Conservation (phyloP, 1,284 basidiomycete genomes). For the Exobasidium cylindrosporum region DNA sequence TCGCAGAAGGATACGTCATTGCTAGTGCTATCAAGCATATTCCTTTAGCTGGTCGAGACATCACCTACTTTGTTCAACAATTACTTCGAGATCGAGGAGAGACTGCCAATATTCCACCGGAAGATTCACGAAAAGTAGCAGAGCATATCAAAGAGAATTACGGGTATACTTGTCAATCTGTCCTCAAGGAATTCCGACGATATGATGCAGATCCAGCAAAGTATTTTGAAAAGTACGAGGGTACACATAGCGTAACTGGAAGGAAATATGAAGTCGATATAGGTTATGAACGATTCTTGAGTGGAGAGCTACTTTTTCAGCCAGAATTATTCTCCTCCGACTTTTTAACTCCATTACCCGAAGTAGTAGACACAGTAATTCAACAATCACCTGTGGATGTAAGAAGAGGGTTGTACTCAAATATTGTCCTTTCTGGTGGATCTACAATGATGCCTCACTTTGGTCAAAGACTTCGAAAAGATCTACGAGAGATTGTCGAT, state of each 20-base stretch:
- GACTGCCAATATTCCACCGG: conserved; percentile 83
- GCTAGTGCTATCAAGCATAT: conserved; percentile 99
- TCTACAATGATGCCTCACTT: conserved; percentile 98
- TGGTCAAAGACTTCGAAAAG: conserved; percentile 88
- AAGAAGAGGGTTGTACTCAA: conserved; percentile 89
- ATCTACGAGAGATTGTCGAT: conserved; percentile 90
- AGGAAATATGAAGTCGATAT: conserved; percentile 87
- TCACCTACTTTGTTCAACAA: conserved; percentile 94
- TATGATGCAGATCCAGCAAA: conserved; percentile 96
- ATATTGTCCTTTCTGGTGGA: conserved; percentile 91
- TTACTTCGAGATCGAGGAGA: conserved; percentile 93
- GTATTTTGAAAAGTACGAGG: conserved; percentile 90
- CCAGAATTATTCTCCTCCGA: conserved; percentile 98
- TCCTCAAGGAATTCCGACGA: conserved; percentile 97
- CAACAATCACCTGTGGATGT: conserved; percentile 95
- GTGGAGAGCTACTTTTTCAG: conserved; percentile 99
- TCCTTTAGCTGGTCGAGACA: conserved; percentile 95
- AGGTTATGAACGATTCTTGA: conserved; percentile 97
- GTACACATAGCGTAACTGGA: conserved; percentile 87
- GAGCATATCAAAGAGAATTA: conserved; percentile 97
- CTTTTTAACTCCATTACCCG: conserved; percentile 92
- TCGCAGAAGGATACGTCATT: conserved; percentile 96
- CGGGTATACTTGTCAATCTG: conserved; percentile 93
- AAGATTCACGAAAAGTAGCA: conserved; percentile 88
- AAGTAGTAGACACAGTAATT: conserved; percentile 95